phyloP scores from a whole-genome alignment of 768 basidiomycete species.

The Megacollybia marginata region DNA sequence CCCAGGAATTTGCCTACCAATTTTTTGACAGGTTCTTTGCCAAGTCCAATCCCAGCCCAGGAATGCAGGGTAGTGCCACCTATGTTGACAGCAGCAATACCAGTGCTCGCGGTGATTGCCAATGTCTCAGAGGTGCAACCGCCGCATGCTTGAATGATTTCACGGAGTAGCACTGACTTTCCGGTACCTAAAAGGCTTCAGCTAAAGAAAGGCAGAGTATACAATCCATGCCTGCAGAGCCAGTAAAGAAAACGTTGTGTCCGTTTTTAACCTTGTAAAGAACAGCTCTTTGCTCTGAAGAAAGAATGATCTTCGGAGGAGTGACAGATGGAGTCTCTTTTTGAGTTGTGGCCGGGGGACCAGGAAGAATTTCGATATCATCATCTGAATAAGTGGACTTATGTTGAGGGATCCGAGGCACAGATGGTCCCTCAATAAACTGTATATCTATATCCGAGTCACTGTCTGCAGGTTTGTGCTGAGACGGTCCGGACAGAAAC shows the following conservation, averaged over 20 bases:
- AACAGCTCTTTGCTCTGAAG: conserved; percentile 44
- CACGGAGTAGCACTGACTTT: conserved; percentile 74
- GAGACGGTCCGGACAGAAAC: no score
- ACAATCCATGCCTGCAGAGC: conserved; percentile 57
- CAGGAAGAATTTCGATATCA: conserved; percentile 4
- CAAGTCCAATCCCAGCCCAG: conserved; percentile 77
- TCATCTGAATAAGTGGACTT: neutral
- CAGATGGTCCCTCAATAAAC: neutral
- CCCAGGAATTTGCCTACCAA: conserved; percentile 48
- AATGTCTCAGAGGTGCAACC: conserved; percentile 26
- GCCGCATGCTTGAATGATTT: conserved; percentile 53
- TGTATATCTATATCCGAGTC: neutral
- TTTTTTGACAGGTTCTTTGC: conserved; percentile 43
- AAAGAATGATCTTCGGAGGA: conserved; percentile 28
- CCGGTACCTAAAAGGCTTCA: conserved; percentile 49
- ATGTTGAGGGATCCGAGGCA: no score
- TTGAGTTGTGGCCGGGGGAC: neutral
- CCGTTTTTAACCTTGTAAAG: conserved; percentile 48
- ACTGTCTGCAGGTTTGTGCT: no score
- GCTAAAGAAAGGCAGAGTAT: neutral
- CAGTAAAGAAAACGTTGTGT: conserved; percentile 77
- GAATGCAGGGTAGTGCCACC: conserved; percentile 78
- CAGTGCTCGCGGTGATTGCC: conserved; percentile 77
- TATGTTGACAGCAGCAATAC: conserved; percentile 78
- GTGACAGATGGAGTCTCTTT: neutral